phyloP scores from a whole-genome alignment of 306 rosid species.

The Alnus rubra region DNA sequence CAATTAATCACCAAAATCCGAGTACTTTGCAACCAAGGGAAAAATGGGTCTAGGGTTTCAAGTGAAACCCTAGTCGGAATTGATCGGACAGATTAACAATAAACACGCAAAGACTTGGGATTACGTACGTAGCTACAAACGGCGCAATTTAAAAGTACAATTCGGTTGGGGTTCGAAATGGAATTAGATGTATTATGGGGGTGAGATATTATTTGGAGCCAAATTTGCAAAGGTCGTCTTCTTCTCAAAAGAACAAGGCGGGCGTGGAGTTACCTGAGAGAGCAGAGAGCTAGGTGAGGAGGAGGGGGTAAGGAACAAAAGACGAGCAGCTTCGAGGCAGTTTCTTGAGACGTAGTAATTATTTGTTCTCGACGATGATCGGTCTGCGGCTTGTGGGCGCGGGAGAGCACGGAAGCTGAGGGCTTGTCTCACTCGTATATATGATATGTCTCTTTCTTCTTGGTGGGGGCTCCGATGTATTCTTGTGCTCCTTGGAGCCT shows the following conservation, averaged over 20 bases:
- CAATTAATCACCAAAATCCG: not conserved
- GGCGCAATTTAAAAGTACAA: not conserved
- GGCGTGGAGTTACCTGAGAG: constrained; percentile 3
- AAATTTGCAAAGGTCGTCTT: not conserved
- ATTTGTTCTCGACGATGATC: not conserved
- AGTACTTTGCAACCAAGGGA: not conserved
- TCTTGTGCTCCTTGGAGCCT: too few species aligned
- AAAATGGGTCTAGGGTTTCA: constrained; percentile 18
- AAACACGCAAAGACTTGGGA: not conserved
- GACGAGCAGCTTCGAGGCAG: constrained; percentile 17
- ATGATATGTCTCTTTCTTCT: too few species aligned
- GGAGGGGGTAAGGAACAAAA: not conserved
- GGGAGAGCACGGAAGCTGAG: too few species aligned
- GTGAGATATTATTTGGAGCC: not conserved
- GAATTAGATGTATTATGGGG: not conserved
- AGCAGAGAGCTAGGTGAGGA: not conserved
- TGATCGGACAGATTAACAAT: not conserved
- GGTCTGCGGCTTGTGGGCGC: not conserved
- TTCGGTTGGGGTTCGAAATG: not conserved
- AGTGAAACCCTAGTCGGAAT: constrained; percentile 4
- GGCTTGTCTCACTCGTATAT: too few species aligned
- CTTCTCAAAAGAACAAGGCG: not conserved
- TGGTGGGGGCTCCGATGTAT: too few species aligned
- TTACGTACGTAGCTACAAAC: not conserved
- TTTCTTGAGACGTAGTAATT: constrained; percentile 7